phyloP scores from a whole-genome alignment of 1,284 basidiomycete genomes.

The Ganoderma lingzhi region DNA sequence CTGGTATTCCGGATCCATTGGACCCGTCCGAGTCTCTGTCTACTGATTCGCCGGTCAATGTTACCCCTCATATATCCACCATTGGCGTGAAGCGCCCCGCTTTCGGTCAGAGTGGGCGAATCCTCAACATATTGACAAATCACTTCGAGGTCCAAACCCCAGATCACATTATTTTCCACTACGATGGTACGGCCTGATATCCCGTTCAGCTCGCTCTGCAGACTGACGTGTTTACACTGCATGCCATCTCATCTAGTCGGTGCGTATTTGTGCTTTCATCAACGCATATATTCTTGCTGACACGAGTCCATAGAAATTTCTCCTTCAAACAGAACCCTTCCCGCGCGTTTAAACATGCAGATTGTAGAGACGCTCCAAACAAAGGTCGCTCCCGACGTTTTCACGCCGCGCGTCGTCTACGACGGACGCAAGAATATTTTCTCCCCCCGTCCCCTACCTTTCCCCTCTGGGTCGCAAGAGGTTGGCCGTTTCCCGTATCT shows the following conservation, averaged over 20 bases:
- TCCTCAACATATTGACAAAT: conserved; percentile 65
- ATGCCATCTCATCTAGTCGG: conserved; percentile 54
- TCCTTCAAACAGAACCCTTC: conserved; percentile 69
- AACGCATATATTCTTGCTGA: conserved; percentile 1
- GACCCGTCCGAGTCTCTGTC: too few relatives aligned
- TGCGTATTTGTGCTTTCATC: conserved; percentile 44
- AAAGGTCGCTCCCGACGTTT: conserved; percentile 61
- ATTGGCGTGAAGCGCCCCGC: conserved; percentile 72
- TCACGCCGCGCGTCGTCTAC: conserved; percentile 71
- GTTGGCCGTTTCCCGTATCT: conserved; percentile 40
- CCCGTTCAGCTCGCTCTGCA: background rate
- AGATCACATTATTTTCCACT: conserved; percentile 70
- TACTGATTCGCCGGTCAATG: background rate
- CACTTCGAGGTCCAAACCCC: conserved; percentile 69
- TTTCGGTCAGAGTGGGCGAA: conserved; percentile 63
- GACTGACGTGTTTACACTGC: conserved; percentile 10
- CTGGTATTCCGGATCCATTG: too few relatives aligned
- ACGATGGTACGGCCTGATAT: conserved; percentile 64
- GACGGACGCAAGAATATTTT: conserved; percentile 86
- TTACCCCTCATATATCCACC: conserved; percentile 51
- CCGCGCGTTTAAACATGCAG: conserved; percentile 74
- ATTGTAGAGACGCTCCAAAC: conserved; percentile 68
- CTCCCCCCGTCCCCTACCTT: conserved; percentile 59
- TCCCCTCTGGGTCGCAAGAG: conserved; percentile 56
- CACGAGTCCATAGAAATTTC: conserved; percentile 55